Evolutionary conservation across 306 rosid genomes (phyloP), one percentile per base, ranked within the genome.

Genomic region (Datisca glomerata): DNA sequence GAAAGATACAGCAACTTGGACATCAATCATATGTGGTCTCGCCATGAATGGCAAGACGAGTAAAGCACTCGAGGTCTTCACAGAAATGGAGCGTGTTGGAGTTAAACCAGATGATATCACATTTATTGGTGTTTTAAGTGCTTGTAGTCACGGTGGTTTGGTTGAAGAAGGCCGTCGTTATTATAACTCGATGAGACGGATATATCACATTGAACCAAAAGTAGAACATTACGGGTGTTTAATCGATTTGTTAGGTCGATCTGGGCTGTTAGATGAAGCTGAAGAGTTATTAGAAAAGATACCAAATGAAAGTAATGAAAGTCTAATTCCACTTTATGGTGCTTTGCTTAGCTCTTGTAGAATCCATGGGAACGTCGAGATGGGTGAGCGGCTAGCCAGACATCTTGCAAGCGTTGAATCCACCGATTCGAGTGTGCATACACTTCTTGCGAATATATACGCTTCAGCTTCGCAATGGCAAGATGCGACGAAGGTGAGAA

Each of bases 271-370:
- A 47, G 52, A 66, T 6, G 85, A 85, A 63, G 87, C 87, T 7
- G 87, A 85, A 55, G 81, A 66, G 56, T 49, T 80, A 60, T 51
- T 71, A 31, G 65, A 24, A 38, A 55, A 49, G 63, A 57, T 79
- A 50, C 76, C 92, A 0, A 51, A 28, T 41, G 68, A 60, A 42
- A 63, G 46, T 17, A 14, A 44, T 20, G 74, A 65, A 40, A 54
- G 53, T 25, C 23, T 50, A 22, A 41, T 64, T 69, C 74, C 94
- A 33, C 73, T 79, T 16, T 79, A 70, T 56, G 82, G 80, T 60
- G 77, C 83, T 63, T 53, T 73, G 52, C 72, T 85, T 5, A 66
- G 86, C 66, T 81, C 86, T 47, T 79, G 95, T 58, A 71, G 81
- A 68, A 60, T 59, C 57, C 65, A 79, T 57, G 75, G 73, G 25